Evolutionary conservation across 1,284 basidiomycete species (phyloP).

Genomic region (Cryptococcus sp.): DNA sequence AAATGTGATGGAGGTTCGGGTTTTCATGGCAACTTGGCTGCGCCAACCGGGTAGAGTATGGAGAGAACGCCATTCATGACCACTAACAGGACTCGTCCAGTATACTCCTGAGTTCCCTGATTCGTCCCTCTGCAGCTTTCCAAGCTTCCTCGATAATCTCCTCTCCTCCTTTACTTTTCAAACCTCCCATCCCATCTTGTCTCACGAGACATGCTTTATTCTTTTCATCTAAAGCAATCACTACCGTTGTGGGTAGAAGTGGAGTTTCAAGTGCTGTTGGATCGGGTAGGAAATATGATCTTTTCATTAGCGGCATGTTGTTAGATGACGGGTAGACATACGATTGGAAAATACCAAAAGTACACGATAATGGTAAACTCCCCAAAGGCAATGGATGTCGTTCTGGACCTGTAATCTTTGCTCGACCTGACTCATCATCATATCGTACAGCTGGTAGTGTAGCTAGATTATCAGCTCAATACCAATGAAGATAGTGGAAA

Average conservation of each 20-base stretch:
- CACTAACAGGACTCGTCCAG: constrained; percentile 13
- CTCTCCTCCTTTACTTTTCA: constrained; percentile 42
- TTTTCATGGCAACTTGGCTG: too few relatives aligned
- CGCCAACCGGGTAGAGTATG: too few relatives aligned
- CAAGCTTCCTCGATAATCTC: constrained; percentile 36
- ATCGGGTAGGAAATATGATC: constrained; percentile 67
- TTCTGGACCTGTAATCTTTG: constrained; percentile 61
- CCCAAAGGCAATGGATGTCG: constrained; percentile 50
- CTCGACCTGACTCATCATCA: constrained; percentile 62
- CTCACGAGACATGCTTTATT: constrained; percentile 51
- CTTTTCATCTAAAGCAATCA: constrained; percentile 59
- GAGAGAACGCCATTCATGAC: neutral
- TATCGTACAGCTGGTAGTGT: constrained; percentile 68
- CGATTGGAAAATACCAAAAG: constrained; percentile 80
- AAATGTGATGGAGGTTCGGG: too few relatives aligned
- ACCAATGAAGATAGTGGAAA: neutral
- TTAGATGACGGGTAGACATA: constrained; percentile 46
- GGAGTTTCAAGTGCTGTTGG: constrained; percentile 87
- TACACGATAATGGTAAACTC: constrained; percentile 59
- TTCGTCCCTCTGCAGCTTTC: constrained; percentile 31
- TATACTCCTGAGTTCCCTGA: constrained; percentile 24
- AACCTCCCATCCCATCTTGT: constrained; percentile 60
- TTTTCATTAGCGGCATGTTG: constrained; percentile 8
- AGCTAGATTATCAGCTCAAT: constrained; percentile 51
- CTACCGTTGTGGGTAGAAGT: constrained; percentile 66